Percentiles rank a stretch among this genome's conserved stretches.
phyloP scores from a whole-genome alignment of 495 filamentous ascomycete genomes.

The Lepraria neglecta region DNA sequence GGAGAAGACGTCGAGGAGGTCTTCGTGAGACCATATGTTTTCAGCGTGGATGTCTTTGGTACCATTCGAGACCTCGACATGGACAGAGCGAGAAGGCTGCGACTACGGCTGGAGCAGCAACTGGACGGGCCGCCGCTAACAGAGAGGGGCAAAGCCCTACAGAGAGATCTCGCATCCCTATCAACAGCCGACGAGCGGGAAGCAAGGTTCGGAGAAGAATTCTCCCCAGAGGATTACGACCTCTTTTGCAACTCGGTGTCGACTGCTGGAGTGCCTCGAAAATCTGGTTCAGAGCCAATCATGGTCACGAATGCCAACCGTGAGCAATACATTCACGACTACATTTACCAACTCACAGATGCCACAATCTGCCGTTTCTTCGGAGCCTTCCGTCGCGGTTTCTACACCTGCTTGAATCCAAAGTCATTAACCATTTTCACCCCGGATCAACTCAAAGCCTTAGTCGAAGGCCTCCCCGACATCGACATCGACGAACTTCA shows the following conservation, averaged over 20 bases:
- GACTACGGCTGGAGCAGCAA: no score
- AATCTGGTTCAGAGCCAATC: neutral
- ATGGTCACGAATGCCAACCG: conserved; percentile 73
- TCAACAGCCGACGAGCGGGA: no score
- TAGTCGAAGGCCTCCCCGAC: conserved; percentile 74
- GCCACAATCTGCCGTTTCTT: conserved; percentile 77
- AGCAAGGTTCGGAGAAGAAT: no score
- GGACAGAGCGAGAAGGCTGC: conserved; percentile 28
- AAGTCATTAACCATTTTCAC: conserved; percentile 66
- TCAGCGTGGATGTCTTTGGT: conserved; percentile 67
- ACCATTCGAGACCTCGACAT: conserved; percentile 51
- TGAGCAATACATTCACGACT: conserved; percentile 73
- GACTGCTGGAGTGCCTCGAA: no score
- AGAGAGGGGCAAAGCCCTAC: neutral
- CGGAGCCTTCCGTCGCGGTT: conserved; percentile 61
- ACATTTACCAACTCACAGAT: conserved; percentile 77
- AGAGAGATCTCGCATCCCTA: no score
- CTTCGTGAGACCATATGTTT: conserved; percentile 77
- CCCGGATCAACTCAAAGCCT: conserved; percentile 58
- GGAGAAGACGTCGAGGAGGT: conserved; percentile 75
- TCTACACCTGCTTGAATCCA: conserved; percentile 62
- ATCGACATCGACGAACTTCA: conserved; percentile 70
- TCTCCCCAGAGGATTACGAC: no score
- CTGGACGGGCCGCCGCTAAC: neutral
- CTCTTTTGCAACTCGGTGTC: no score